Percentiles rank a stretch among this genome's conserved stretches.
Evolutionary conservation across 345 rosid species (phyloP).

Genomic region (Jatropha curcas): DNA sequence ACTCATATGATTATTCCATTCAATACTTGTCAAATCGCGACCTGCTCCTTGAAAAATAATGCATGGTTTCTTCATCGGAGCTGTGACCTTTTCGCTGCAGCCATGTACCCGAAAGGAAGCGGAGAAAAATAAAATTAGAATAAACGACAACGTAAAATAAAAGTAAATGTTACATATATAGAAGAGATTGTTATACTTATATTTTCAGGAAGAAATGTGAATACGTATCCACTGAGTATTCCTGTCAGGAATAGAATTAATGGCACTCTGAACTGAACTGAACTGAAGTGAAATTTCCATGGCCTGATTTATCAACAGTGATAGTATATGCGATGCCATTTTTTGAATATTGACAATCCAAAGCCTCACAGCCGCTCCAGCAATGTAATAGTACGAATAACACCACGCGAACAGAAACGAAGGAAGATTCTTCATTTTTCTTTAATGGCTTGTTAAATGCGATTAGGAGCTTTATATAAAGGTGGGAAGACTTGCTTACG

Average conservation of each 20-base stretch:
- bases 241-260: conserved; percentile 18
- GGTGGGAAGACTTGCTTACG: too few species aligned
- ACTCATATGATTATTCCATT: conserved; percentile 25
- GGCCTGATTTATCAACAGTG: conserved; percentile 11
- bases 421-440: neutral
- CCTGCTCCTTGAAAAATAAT: conserved; percentile 34
- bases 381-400: neutral
- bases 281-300: conserved; percentile 27
- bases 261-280: conserved; percentile 29
- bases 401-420: neutral
- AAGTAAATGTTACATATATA: too few species aligned
- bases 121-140: neutral
- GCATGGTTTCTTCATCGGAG: conserved; percentile 24
- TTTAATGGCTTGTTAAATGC: neutral
- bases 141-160: too few species aligned
- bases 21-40: conserved; percentile 13
- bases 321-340: neutral
- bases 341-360: conserved; percentile 9
- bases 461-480: too few species aligned
- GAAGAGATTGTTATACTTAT: neutral
- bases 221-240: conserved; percentile 17
- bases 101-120: neutral
- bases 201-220: conserved; percentile 15
- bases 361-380: neutral
- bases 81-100: conserved; percentile 31